These are phyloP conservation scores for Yamadazyma olivae DNA, from an alignment of 805 yeast genomes.

Conservation along the genomic window DNA sequence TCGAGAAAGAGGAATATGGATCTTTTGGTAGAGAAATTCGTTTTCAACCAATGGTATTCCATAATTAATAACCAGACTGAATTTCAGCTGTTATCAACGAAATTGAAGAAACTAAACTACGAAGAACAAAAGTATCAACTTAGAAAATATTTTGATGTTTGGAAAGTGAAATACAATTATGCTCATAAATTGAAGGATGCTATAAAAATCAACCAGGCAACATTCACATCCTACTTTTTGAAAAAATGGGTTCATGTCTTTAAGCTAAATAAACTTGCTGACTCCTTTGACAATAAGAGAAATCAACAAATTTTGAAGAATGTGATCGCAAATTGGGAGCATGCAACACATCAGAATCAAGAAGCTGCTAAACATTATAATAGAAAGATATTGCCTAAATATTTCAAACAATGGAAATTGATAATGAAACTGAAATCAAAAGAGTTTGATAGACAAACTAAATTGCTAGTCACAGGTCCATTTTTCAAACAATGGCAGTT, in stretches of 20 bases:
- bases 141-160: conserved; percentile 11
- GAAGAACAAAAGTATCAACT: conserved; percentile 14
- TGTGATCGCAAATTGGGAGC: conserved; percentile 15
- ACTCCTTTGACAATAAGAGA: conserved; percentile 5
- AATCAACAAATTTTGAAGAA: conserved; percentile 4
- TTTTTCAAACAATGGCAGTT: conserved; percentile 8
- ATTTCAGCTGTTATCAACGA: too few relatives aligned
- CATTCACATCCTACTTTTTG: conserved; percentile 3
- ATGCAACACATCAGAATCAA: conserved; percentile 3
- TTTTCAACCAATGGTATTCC: conserved; percentile 4
- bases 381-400: conserved; percentile 3
- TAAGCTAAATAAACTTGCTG: conserved; percentile 7
- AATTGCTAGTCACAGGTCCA: background rate
- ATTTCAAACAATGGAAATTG: conserved; percentile 15
- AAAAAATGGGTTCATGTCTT: conserved; percentile 9
- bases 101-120: background rate
- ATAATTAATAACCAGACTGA: background rate
- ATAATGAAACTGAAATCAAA: background rate
- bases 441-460: background rate
- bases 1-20: background rate
- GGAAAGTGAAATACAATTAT: conserved; percentile 1
- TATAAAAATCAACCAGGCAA: background rate
- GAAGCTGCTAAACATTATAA: conserved; percentile 12
- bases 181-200: conserved; percentile 1
- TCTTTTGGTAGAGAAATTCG: background rate